Conservation (phyloP, 139 green algal species). For the Pseudopediastrum boryanum region DNA sequence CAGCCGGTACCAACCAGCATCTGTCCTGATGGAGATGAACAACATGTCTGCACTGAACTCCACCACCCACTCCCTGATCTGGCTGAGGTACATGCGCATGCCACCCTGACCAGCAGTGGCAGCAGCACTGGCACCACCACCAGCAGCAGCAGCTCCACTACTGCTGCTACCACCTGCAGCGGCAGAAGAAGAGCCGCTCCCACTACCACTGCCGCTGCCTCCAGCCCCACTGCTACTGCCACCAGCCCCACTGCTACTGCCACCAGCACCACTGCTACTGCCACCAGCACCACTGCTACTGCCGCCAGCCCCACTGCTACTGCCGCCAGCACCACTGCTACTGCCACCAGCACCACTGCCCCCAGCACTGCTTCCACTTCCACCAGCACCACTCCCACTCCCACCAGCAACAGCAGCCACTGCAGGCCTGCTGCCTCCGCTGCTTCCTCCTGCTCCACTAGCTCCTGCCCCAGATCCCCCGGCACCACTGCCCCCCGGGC, state of each 20-base stretch:
- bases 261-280: neutral
- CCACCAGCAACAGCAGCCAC: too few relatives aligned
- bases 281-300: neutral
- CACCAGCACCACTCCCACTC: neutral
- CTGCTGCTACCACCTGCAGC: slow-evolving; percentile 10
- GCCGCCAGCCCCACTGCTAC: neutral
- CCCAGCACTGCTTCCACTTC: slow-evolving; percentile 6
- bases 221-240: slow-evolving; percentile 13
- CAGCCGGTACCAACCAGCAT: slow-evolving; percentile 92
- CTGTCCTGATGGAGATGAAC: slow-evolving; percentile 91
- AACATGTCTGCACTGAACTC: slow-evolving; percentile 87
- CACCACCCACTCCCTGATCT: slow-evolving; percentile 94
- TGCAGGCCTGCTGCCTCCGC: too few relatives aligned
- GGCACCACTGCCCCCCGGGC: too few relatives aligned
- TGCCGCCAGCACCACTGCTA: slow-evolving; percentile 9
- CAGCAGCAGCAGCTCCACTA: slow-evolving; percentile 23
- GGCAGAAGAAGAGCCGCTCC: slow-evolving; percentile 23
- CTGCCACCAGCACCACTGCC: slow-evolving; percentile 5
- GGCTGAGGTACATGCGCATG: slow-evolving; percentile 86
- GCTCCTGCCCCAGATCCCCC: too few relatives aligned
- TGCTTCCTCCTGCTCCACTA: too few relatives aligned
- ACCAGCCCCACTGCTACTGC: neutral
- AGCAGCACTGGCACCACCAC: slow-evolving; percentile 12
- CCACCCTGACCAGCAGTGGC: slow-evolving; percentile 38
- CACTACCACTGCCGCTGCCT: slow-evolving; percentile 13